Evolutionary conservation across 2,329 filamentous ascomycete genomes (phyloP), one percentile per base, ranked within the genome.

Genomic region (Drechslerella coelobrocha): DNA sequence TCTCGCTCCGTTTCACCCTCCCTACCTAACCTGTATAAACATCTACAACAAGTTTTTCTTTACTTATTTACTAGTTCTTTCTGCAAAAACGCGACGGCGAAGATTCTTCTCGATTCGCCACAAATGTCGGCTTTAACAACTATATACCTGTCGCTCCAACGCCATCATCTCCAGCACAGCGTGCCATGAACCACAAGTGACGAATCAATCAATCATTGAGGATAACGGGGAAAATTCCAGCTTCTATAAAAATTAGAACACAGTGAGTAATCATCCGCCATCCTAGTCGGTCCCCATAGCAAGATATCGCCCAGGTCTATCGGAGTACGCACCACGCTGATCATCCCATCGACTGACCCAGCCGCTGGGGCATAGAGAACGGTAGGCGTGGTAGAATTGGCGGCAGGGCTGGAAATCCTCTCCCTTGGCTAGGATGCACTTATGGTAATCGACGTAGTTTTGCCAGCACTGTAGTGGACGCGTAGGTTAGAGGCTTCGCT

Each of bases 361-460:
- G 79, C 87, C 86, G 81, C 90, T 94, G 77, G 95, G 94, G 89
- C 95, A 99, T 76, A 99, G 88, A 76, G 94, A 97, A 81, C 91
- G 89, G 86, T 96, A 99, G 77, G 94, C 92, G 78, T 95, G 87
- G 85, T 88, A 91, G 86, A 99, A 99, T 93, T 99, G 77, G 19
- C 66, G 66, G 74, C 75, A 75, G 41, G 75, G 74, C 55, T 74
- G 59, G 65, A 77, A 76, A 48, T 76, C 75, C 60, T 76, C 75
- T 23, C 75, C 75, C 87, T 97, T 97, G 83, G 92, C 93, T 80
- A 89, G 84, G 82, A 97, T 92, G 85, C 94, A 99, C 87, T 99
- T 99, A 88, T 99, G 91, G 86, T 99, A 97, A 83, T 99, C 94
- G 84, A 99, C 94, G 84, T 99, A 99, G 87, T 99, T 99, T 82